Evolutionary conservation across 2,329 filamentous ascomycete genomes (phyloP), one percentile per base, ranked within the genome.

Genomic region (Sclerotinia sclerotiorum): DNA sequence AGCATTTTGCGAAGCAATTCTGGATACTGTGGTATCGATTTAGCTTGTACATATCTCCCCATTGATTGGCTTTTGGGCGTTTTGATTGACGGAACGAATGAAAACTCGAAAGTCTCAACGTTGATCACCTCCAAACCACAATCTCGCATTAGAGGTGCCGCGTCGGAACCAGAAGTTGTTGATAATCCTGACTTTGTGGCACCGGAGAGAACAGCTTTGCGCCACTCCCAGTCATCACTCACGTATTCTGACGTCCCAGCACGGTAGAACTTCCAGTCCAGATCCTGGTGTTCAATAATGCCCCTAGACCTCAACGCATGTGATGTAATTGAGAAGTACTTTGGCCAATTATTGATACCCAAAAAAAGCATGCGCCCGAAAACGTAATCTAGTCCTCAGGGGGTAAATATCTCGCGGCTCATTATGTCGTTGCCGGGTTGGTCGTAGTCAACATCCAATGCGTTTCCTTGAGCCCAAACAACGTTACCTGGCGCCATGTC

Each of bases 181-280:
- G 65, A 67, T 10, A 67, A 32, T 2, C 56, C 65, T 15, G 56
- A 54, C 24, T 62, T 54, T 44, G 46, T 7, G 1, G 56, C 56
- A 7, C 48, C 56, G n/a, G 56, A 62, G 11, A 67, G 49, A 10
- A 67, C 44, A 15, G 44, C 19, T 63, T 52, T 44, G 24, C 63
- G 65, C 65, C 56, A 67, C 15, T 67, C 56, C 56, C 56, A 67
- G 19, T 54, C 29, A 42, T 67, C 35, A 8, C 56, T 67, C 24
- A 62, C 32, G 11, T 48, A 67, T 10, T 52, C 56, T 44, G 35
- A 46, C 3, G 65, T 62, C 19, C 56, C 65, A 42, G n/a, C 65
- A 17, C 65, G 56, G 29, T 67, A 67, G 24, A 67, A 67, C 35
- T 67, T 62, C 65, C 56, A 67, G 17, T 67, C 65, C n/a, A 67